phyloP scores from a whole-genome alignment of 495 filamentous ascomycete genomes.

The Hapsidospora chrysogenum region DNA sequence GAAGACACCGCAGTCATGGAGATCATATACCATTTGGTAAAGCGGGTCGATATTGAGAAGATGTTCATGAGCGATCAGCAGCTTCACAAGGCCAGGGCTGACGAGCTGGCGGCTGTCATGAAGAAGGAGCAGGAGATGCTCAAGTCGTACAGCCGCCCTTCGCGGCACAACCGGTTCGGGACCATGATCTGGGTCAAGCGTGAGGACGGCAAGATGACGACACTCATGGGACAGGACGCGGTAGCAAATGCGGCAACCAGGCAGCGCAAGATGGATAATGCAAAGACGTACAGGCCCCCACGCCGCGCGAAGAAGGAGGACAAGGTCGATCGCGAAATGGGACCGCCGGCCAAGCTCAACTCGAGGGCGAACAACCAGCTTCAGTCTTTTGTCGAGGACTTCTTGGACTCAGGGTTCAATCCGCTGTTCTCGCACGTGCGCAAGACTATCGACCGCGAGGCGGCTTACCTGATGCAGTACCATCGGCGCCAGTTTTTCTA shows the following conservation, averaged over 20 bases:
- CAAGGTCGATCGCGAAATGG: slow-evolving; percentile 53
- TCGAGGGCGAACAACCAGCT: slow-evolving; percentile 53
- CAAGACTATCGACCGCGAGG: slow-evolving; percentile 81
- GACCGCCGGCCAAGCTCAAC: slow-evolving; percentile 50
- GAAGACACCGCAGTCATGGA: slow-evolving; percentile 81
- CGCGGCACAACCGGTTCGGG: slow-evolving; percentile 85
- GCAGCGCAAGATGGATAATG: slow-evolving; percentile 76
- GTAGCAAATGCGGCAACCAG: slow-evolving; percentile 56
- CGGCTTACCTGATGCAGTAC: slow-evolving; percentile 56
- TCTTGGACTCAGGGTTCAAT: slow-evolving; percentile 91
- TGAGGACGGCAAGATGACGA: slow-evolving; percentile 63
- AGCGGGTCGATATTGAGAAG: slow-evolving; percentile 72
- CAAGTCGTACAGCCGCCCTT: slow-evolving; percentile 62
- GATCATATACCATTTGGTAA: slow-evolving; percentile 78
- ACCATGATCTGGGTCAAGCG: slow-evolving; percentile 96
- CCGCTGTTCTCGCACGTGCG: slow-evolving; percentile 76
- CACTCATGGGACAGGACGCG: slow-evolving; percentile 74
- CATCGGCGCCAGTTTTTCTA: slow-evolving; percentile 83
- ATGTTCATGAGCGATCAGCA: slow-evolving; percentile 71
- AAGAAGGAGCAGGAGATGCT: slow-evolving; percentile 68
- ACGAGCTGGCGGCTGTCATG: slow-evolving; percentile 60
- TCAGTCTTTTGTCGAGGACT: slow-evolving; percentile 74
- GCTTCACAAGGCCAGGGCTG: slow-evolving; percentile 42
- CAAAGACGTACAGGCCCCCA: slow-evolving; percentile 80
- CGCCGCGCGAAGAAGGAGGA: slow-evolving; percentile 44